Base-by-base conservation (phyloP, 2,329 filamentous ascomycete genomes). In the Dothistroma septosporum region DNA sequence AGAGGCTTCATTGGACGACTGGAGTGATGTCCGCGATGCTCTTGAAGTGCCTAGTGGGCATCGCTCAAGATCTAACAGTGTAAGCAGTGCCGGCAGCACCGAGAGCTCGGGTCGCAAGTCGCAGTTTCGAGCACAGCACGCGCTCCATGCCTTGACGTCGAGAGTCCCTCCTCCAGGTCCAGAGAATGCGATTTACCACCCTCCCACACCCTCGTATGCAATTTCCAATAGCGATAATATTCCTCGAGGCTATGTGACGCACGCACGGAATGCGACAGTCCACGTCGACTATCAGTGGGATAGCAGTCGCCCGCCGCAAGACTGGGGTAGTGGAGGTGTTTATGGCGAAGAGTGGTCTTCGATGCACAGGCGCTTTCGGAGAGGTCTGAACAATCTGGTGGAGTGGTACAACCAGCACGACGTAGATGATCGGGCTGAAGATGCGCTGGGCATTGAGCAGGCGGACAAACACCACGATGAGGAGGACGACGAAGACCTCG, bases 261-360 rank as follows among this genome's bases (percentile, higher is more conserved):
- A 99, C 76, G 93, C 93, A 9, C 85, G 92, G 63, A 91, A 97
- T 72, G 86, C 88, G 12, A 97, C 92, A 71, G 82, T 90, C 5
- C 83, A 89, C 55, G 83, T 97, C n/a, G 94, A 99, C 75, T 95
- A 91, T 70, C 89, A 93, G 69, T 99, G 94, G 93, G 92, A 99
- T 72, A 97, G 92, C 61, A 93, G 92, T 82, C 84, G 89, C 14
- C 79, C 83, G 2, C 86, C 90, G 0, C 82, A 91, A 48, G 81
- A 87, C 64, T 97, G 94, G 89, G 93, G 92, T 7, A 87, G 91
- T 69, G 93, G 93, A 10, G 94, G 93, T 44, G 83, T 88, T 48
- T 90, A 91, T 68, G 92, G 91, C 0, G 94, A 99, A 75, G 94
- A 97, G 76, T 99, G 94, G 94, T 89, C 91, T 32, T 82, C 86